Evolutionary conservation across 495 filamentous ascomycete species (phyloP).

Genomic region (Aspergillus ellipticus): DNA sequence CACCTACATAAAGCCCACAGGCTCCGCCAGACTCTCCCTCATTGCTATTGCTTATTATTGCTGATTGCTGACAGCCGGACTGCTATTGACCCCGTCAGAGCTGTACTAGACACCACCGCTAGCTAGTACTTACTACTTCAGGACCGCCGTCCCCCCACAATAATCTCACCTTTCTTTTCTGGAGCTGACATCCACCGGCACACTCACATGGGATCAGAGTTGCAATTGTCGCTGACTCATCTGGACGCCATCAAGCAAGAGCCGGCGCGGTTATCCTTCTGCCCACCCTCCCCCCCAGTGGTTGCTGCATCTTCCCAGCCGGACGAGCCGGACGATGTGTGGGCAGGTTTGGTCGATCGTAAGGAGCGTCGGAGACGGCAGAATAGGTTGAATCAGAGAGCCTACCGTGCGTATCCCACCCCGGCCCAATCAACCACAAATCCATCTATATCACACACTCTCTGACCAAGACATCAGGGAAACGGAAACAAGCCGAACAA

Average conservation of each 20-base stretch:
- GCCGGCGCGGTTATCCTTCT: not conserved
- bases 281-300: not conserved
- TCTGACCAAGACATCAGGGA: constrained; percentile 5
- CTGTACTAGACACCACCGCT: not conserved
- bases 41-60: too few relatives aligned
- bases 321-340: constrained; percentile 29
- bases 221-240: not conserved
- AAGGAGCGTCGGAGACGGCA: constrained; percentile 38
- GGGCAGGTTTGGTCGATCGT: constrained; percentile 35
- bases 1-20: not conserved
- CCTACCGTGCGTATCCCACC: constrained; percentile 28
- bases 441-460: not conserved
- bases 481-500: constrained; percentile 18
- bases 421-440: constrained; percentile 11
- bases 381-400: constrained; percentile 44
- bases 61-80: too few relatives aligned
- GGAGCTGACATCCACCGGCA: not conserved
- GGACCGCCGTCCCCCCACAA: not conserved
- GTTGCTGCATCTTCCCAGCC: not conserved
- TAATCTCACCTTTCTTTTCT: not conserved
- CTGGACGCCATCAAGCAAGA: not conserved
- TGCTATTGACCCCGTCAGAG: not conserved
- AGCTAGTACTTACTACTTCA: not conserved
- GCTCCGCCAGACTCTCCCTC: not conserved
- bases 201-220: not conserved